Percentiles rank a stretch among this genome's conserved stretches.
phyloP scores from a whole-genome alignment of 371 early-diverging fungal genomes.

The Mucor velutinosus region DNA sequence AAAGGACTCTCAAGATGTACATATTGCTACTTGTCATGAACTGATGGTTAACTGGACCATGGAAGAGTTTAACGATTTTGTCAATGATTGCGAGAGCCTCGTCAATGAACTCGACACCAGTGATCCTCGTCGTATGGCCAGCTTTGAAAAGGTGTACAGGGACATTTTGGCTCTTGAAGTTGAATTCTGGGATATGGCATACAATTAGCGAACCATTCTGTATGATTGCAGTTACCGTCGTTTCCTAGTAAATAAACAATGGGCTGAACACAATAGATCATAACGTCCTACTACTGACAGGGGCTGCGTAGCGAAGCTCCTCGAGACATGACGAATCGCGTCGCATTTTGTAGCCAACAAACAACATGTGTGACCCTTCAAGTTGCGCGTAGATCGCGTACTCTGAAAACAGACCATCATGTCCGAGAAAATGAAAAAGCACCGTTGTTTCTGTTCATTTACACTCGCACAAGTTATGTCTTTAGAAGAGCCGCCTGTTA shows the following conservation, averaged over 20 bases:
- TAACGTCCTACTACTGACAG: background rate
- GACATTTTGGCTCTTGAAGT: slow-evolving; percentile 26
- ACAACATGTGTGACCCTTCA: background rate
- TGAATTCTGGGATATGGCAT: slow-evolving; percentile 32
- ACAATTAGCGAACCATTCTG: background rate
- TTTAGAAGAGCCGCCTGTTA: slow-evolving; percentile 16
- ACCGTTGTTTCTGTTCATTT: background rate
- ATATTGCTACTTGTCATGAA: slow-evolving; percentile 22
- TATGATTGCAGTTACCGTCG: no score
- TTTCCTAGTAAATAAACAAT: background rate
- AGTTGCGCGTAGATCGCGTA: background rate
- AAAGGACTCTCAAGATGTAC: background rate
- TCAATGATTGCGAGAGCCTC: slow-evolving; percentile 19
- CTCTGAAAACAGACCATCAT: background rate
- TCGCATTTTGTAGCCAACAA: no score
- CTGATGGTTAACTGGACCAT: slow-evolving; percentile 28
- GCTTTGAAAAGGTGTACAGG: slow-evolving; percentile 21
- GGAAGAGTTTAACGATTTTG: slow-evolving; percentile 24
- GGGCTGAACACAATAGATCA: no score
- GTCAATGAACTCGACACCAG: slow-evolving; percentile 14
- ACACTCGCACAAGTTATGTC: background rate
- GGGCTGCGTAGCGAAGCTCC: background rate
- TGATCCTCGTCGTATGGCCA: slow-evolving; percentile 17
- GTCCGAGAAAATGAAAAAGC: background rate
- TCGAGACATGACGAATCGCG: background rate